A percentile compares a stretch with the other conserved stretches of the same genome.
These are phyloP conservation scores for Penicillium sp. DNA, from an alignment of 2,329 filamentous ascomycete genomes.

Conservation along the genomic window DNA sequence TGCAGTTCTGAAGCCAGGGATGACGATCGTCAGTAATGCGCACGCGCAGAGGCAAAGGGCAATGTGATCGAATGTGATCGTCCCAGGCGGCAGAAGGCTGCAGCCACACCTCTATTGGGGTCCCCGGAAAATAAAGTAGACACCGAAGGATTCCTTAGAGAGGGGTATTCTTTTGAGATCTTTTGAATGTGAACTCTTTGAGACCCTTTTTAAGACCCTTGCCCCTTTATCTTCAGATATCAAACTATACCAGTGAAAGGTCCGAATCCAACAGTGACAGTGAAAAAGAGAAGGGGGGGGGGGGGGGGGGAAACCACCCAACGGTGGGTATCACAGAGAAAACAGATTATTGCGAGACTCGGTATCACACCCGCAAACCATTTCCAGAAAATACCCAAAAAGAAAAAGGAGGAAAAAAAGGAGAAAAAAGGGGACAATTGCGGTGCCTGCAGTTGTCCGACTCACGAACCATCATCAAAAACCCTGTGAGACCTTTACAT, in stretches of 20 bases:
- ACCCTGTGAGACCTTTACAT: slow-evolving; percentile 18
- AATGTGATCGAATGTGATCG: slow-evolving; percentile 23
- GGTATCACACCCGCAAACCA: slow-evolving; percentile 1
- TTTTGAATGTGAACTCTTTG: not conserved
- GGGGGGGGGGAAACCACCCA: no score
- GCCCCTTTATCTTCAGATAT: not conserved
- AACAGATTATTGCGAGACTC: not conserved
- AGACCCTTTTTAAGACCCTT: not conserved
- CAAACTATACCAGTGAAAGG: not conserved
- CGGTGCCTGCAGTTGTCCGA: slow-evolving; percentile 21
- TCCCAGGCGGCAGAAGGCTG: slow-evolving; percentile 16
- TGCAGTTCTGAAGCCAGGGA: slow-evolving; percentile 23
- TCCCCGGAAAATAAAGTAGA: slow-evolving; percentile 23
- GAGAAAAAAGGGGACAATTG: not conserved
- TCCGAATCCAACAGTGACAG: not conserved
- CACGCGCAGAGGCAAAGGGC: slow-evolving; percentile 15
- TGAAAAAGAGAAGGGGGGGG: not conserved
- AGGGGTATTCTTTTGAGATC: not conserved
- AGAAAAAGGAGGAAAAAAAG: not conserved
- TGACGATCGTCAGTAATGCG: slow-evolving; percentile 20
- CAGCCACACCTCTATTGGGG: slow-evolving; percentile 30
- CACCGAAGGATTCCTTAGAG: slow-evolving; percentile 7
- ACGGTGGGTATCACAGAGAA: slow-evolving; percentile 10
- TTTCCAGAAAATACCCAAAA: not conserved
- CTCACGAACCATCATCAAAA: slow-evolving; percentile 2